phyloP scores from a whole-genome alignment of 805 yeast genomes.

The Cyberlindnera lachancei region DNA sequence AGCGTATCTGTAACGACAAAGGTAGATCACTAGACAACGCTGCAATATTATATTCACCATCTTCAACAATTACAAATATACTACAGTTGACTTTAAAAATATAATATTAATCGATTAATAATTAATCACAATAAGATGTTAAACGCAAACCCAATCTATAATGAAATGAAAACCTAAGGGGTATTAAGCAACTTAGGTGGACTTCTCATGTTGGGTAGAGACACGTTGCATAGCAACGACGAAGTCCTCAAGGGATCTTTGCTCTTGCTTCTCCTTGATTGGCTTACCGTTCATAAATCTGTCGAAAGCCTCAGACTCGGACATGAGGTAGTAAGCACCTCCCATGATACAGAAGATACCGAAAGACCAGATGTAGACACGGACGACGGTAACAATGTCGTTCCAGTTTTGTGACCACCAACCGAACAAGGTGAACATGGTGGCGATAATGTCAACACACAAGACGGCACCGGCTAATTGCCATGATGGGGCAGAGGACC shows the following conservation, averaged over 20 bases:
- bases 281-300: constrained; percentile 79
- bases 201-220: constrained; percentile 83
- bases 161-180: constrained; percentile 6
- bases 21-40: no score
- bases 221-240: constrained; percentile 83
- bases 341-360: constrained; percentile 96
- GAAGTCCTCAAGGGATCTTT: constrained; percentile 76
- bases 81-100: neutral
- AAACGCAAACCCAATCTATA: constrained; percentile 1
- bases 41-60: no score
- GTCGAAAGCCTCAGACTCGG: constrained; percentile 72
- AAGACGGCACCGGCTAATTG: constrained; percentile 92
- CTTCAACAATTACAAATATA: no score
- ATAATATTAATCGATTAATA: constrained; percentile 4
- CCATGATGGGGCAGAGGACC: constrained; percentile 96
- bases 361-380: constrained; percentile 93
- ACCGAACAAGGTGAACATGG: constrained; percentile 88
- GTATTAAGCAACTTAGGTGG: constrained; percentile 36
- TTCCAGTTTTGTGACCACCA: constrained; percentile 99
- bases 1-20: no score
- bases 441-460: constrained; percentile 83
- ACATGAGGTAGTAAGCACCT: constrained; percentile 94
- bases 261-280: constrained; percentile 45
- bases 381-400: constrained; percentile 88
- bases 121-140: constrained; percentile 3